phyloP scores from a whole-genome alignment of 2,329 filamentous ascomycete species.

The Talaromyces sp. region DNA sequence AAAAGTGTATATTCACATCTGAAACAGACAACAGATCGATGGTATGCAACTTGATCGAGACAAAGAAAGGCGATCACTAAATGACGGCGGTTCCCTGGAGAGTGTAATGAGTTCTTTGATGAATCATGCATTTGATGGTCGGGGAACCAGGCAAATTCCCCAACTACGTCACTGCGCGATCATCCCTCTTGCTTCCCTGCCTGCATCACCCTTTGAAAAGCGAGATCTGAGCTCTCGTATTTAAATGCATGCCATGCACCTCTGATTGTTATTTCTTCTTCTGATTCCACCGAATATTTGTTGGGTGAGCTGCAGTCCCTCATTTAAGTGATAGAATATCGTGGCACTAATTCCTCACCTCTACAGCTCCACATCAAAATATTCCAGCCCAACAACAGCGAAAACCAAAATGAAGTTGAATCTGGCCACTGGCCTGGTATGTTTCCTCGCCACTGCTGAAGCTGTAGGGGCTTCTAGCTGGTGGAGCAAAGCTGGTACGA shows the following conservation, averaged over 20 bases:
- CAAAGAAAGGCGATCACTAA: neutral
- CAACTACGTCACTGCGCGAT: conserved; percentile 39
- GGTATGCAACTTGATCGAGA: neutral
- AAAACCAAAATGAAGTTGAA: conserved; percentile 72
- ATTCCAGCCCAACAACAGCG: neutral
- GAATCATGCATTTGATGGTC: conserved; percentile 26
- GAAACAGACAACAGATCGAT: too few species aligned
- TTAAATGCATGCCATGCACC: conserved; percentile 8
- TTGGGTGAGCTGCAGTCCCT: neutral
- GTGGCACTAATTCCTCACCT: conserved; percentile 4
- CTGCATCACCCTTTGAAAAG: conserved; percentile 10
- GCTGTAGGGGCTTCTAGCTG: conserved; percentile 74
- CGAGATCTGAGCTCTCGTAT: conserved; percentile 13
- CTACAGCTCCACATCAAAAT: conserved; percentile 2
- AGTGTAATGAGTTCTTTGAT: conserved; percentile 24
- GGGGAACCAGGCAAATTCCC: conserved; percentile 23
- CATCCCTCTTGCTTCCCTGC: conserved; percentile 29
- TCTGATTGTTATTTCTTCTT: neutral
- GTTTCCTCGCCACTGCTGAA: conserved; percentile 69
- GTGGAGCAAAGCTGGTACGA: conserved; percentile 82
- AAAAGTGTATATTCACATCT: too few species aligned
- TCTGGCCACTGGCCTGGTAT: conserved; percentile 67
- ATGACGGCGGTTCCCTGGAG: conserved; percentile 15
- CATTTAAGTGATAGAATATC: neutral
- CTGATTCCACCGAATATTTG: neutral